Conservation (phyloP, 768 basidiomycete genomes). For the Butyriboletus loyo region DNA sequence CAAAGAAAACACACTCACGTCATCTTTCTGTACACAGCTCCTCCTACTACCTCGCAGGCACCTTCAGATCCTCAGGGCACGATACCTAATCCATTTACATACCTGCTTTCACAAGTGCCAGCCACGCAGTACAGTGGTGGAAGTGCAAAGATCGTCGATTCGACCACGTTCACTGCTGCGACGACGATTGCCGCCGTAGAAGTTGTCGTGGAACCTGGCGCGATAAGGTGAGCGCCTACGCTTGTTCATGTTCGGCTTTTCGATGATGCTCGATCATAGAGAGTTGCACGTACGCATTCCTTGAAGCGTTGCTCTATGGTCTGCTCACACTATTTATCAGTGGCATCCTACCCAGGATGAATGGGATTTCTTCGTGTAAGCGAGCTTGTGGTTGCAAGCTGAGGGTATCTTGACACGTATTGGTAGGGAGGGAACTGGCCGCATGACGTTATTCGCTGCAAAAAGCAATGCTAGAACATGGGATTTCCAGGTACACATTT, state of each 20-base stretch:
- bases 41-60: slow-evolving; percentile 31
- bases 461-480: slow-evolving; percentile 53
- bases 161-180: slow-evolving; percentile 47
- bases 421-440: slow-evolving; percentile 47
- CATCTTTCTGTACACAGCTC: slow-evolving; percentile 21
- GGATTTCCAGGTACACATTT: slow-evolving; percentile 46
- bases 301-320: not conserved
- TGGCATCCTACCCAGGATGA: slow-evolving; percentile 72
- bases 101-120: slow-evolving; percentile 46
- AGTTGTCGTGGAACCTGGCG: slow-evolving; percentile 53
- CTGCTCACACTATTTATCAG: slow-evolving; percentile 29
- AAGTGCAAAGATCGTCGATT: slow-evolving; percentile 54
- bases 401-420: not conserved
- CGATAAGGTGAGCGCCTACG: slow-evolving; percentile 43
- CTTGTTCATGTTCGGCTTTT: not conserved
- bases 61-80: slow-evolving; percentile 37
- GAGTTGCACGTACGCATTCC: slow-evolving; percentile 50
- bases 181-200: slow-evolving; percentile 53
- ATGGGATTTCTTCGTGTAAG: slow-evolving; percentile 59
- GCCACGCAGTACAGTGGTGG: slow-evolving; percentile 48
- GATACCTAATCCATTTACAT: slow-evolving; percentile 47
- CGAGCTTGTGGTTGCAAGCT: not conserved
- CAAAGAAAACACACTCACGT: not conserved
- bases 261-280: slow-evolving; percentile 26
- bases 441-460: slow-evolving; percentile 57